A percentile compares a stretch with the other conserved stretches of the same genome.
These are phyloP conservation scores for Rhinocladiella mackenziei DNA, from an alignment of 2,329 filamentous ascomycete species.

Conservation along the genomic window DNA sequence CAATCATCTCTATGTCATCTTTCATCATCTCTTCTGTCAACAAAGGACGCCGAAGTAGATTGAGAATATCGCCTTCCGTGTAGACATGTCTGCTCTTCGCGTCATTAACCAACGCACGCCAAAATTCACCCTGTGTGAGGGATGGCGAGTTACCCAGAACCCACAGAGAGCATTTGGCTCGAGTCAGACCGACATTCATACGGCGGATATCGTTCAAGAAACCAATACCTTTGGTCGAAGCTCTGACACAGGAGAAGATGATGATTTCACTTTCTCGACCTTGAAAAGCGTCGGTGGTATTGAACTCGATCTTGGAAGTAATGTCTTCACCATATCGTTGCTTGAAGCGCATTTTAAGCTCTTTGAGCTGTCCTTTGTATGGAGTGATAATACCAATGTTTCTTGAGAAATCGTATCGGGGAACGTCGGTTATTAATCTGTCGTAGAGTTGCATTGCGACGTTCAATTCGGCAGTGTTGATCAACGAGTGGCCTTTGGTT, in stretches of 20 bases:
- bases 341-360: constrained; percentile 72
- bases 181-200: constrained; percentile 98
- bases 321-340: constrained; percentile 70
- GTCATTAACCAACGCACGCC: constrained; percentile 81
- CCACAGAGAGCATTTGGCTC: constrained; percentile 95
- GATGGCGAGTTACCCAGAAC: constrained; percentile 89
- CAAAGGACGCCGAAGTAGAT: constrained; percentile 53
- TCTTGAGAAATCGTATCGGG: constrained; percentile 63
- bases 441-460: constrained; percentile 82
- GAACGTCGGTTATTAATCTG: constrained; percentile 70
- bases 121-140: constrained; percentile 82
- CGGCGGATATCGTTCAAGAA: constrained; percentile 97
- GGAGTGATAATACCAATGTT: constrained; percentile 97
- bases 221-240: constrained; percentile 87
- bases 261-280: constrained; percentile 96
- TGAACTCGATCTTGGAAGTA: constrained; percentile 83
- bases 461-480: constrained; percentile 82
- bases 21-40: constrained; percentile 40
- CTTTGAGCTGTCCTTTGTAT: constrained; percentile 86
- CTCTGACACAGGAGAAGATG: constrained; percentile 97
- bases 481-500: constrained; percentile 78
- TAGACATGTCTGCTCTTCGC: constrained; percentile 70
- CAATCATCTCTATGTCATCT: constrained; percentile 43
- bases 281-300: constrained; percentile 97
- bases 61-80: constrained; percentile 62